These are phyloP conservation scores for Umbelopsis sp. DNA, from an alignment of 371 early-diverging fungal genomes.

Conservation along the genomic window DNA sequence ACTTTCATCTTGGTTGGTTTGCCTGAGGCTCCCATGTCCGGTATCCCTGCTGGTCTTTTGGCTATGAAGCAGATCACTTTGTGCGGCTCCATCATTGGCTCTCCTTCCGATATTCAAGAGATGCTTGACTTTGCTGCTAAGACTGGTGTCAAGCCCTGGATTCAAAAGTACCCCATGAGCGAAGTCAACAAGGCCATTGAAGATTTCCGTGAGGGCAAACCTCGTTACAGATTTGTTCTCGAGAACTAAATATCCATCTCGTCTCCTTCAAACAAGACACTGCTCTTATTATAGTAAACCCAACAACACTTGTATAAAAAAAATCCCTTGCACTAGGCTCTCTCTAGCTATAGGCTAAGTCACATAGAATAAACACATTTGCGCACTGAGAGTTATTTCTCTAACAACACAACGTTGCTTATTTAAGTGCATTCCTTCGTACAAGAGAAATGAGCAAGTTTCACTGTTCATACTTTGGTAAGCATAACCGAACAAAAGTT, in stretches of 20 bases:
- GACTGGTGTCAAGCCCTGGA: conserved; percentile 65
- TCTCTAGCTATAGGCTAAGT: too few relatives aligned
- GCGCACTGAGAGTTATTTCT: too few relatives aligned
- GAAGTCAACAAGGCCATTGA: conserved; percentile 65
- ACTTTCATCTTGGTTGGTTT: conserved; percentile 61
- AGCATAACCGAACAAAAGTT: too few relatives aligned
- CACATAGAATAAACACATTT: too few relatives aligned
- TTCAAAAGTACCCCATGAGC: conserved; percentile 65
- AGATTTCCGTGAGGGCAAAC: conserved; percentile 63
- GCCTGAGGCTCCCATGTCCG: conserved; percentile 55
- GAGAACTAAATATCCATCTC: conserved; percentile 34
- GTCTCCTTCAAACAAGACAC: too few relatives aligned
- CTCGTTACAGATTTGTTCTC: conserved; percentile 69
- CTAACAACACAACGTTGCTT: too few relatives aligned
- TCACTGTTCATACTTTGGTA: too few relatives aligned
- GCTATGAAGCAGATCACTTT: conserved; percentile 48
- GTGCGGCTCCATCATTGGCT: conserved; percentile 74
- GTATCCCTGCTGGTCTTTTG: conserved; percentile 20
- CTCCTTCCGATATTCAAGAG: conserved; percentile 52
- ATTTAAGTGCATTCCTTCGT: too few relatives aligned
- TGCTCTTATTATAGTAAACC: too few relatives aligned
- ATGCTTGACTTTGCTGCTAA: conserved; percentile 75
- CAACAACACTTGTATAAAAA: too few relatives aligned
- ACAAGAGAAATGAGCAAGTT: too few relatives aligned
- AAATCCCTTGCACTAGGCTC: too few relatives aligned